phyloP scores from a whole-genome alignment of 2,329 filamentous ascomycete species.

The Microcyclosporella mali region DNA sequence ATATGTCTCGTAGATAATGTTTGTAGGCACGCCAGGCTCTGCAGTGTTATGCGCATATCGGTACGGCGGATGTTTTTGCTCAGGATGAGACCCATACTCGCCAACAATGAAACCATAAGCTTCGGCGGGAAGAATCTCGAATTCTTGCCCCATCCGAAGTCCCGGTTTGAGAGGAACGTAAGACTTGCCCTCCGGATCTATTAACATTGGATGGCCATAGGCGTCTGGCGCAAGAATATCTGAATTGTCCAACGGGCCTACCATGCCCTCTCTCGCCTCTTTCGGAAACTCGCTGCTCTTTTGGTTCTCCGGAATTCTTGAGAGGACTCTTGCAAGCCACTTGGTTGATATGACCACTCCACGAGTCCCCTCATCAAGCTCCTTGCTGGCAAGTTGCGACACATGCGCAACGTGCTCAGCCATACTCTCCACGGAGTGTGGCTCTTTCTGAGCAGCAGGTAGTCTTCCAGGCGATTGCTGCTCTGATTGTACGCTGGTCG shows the following conservation, averaged over 20 bases:
- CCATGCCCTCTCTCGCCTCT: conserved; percentile 53
- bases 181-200: conserved; percentile 17
- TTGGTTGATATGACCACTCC: conserved; percentile 71
- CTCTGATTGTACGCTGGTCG: conserved; percentile 14
- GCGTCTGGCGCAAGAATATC: conserved; percentile 56
- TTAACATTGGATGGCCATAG: conserved; percentile 21
- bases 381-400: conserved; percentile 49
- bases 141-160: conserved; percentile 58
- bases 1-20: conserved; percentile 75
- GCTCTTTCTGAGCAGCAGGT: conserved; percentile 6
- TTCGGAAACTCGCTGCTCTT: conserved; percentile 53
- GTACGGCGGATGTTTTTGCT: conserved; percentile 60
- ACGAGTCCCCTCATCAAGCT: conserved; percentile 62
- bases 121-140: conserved; percentile 67
- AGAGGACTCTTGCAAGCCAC: conserved; percentile 71
- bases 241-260: conserved; percentile 82
- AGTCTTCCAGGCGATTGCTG: background rate
- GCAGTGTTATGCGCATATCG: conserved; percentile 74
- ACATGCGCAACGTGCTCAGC: conserved; percentile 73
- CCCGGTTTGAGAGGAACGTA: conserved; percentile 72
- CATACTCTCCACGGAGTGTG: conserved; percentile 24
- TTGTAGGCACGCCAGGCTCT: conserved; percentile 50
- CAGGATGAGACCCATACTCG: conserved; percentile 73
- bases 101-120: conserved; percentile 75
- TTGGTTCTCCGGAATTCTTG: conserved; percentile 56